These are phyloP conservation scores for Dentipellis sp. DNA, from an alignment of 768 basidiomycete species.

Conservation along the genomic window DNA sequence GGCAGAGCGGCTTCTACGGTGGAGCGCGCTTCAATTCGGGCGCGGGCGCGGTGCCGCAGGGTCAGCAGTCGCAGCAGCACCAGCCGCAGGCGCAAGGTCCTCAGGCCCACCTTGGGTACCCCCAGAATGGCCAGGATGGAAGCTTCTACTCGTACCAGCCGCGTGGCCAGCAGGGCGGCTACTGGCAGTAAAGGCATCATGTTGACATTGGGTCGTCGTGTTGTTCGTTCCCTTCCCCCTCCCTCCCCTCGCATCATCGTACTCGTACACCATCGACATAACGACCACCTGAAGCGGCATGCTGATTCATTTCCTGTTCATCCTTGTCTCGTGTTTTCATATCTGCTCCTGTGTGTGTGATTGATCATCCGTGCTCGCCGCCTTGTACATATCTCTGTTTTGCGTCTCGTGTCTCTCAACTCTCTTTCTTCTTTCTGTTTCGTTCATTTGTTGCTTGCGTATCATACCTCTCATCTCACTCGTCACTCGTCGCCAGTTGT, in stretches of 20 bases:
- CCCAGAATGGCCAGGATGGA: conserved; percentile 53
- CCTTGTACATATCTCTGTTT: conserved; percentile 1
- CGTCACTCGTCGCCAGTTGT: too few relatives aligned
- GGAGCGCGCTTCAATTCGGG: conserved; percentile 33
- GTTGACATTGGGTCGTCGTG: conserved; percentile 3
- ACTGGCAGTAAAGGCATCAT: conserved; percentile 29
- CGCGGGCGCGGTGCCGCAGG: conserved; percentile 30
- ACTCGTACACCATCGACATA: neutral
- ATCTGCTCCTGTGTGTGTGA: neutral
- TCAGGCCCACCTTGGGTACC: conserved; percentile 53
- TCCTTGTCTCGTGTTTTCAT: conserved; percentile 8
- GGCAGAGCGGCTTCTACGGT: conserved; percentile 37
- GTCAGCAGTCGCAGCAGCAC: conserved; percentile 34
- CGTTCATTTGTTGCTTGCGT: conserved; percentile 12
- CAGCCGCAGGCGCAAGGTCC: conserved; percentile 31
- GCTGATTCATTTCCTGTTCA: neutral
- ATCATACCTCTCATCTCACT: conserved; percentile 15
- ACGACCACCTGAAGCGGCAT: neutral
- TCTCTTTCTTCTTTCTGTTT: conserved; percentile 12
- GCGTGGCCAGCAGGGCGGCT: conserved; percentile 41
- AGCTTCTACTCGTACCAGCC: conserved; percentile 61
- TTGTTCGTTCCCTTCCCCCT: neutral
- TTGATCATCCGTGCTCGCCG: neutral
- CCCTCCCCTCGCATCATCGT: neutral
- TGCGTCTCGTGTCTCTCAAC: conserved; percentile 8